Evolutionary conservation across 1,139 yeast genomes (phyloP).

Genomic region (Candida neerlandica): DNA sequence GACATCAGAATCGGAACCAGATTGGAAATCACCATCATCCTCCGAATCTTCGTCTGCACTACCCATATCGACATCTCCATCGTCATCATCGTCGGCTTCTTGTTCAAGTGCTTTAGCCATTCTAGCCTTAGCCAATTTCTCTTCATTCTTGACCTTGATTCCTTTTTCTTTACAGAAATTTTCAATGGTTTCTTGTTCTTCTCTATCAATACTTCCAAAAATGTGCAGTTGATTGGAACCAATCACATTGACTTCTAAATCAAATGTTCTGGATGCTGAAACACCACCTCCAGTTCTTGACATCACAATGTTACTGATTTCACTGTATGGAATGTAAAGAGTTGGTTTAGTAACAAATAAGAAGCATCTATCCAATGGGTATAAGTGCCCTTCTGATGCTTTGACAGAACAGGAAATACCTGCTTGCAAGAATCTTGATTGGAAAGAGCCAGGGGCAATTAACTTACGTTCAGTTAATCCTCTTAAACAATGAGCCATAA

Average conservation of each 20-base stretch:
- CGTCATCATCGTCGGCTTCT: slow-evolving; percentile 68
- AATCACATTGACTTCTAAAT: slow-evolving; percentile 75
- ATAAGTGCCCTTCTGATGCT: slow-evolving; percentile 93
- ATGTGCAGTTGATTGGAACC: slow-evolving; percentile 71
- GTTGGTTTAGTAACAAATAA: slow-evolving; percentile 94
- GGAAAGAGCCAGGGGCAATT: slow-evolving; percentile 83
- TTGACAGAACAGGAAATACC: slow-evolving; percentile 91
- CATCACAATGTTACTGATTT: slow-evolving; percentile 74
- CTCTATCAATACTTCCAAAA: slow-evolving; percentile 88
- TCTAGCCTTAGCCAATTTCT: slow-evolving; percentile 80
- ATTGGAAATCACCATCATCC: slow-evolving; percentile 68
- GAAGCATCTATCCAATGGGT: slow-evolving; percentile 88
- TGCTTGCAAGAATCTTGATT: slow-evolving; percentile 71
- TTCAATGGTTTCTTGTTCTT: slow-evolving; percentile 83
- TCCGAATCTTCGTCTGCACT: slow-evolving; percentile 73
- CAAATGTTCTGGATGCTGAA: slow-evolving; percentile 87
- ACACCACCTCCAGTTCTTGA: slow-evolving; percentile 86
- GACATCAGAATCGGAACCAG: slow-evolving; percentile 66
- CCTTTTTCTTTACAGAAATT: slow-evolving; percentile 76
- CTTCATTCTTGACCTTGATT: slow-evolving; percentile 82
- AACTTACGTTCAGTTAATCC: slow-evolving; percentile 89
- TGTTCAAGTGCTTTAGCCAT: slow-evolving; percentile 76
- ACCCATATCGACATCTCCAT: slow-evolving; percentile 68
- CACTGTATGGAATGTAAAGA: slow-evolving; percentile 83
- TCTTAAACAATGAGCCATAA: slow-evolving; percentile 83